These are phyloP conservation scores for Coprinopsis marcescibilis DNA, from an alignment of 768 basidiomycete species.

Conservation along the genomic window DNA sequence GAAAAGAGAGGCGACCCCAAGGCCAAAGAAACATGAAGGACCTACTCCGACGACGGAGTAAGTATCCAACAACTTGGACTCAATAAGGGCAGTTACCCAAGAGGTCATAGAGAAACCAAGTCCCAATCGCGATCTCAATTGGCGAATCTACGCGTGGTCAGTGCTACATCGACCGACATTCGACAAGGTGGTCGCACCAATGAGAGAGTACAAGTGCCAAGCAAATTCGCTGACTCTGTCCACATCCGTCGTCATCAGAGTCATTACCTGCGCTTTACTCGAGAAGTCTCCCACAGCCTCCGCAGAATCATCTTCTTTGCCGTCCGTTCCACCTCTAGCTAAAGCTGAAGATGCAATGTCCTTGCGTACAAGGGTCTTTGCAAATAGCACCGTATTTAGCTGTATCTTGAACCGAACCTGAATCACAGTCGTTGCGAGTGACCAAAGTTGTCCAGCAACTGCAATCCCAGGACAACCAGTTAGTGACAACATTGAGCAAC, in stretches of 20 bases:
- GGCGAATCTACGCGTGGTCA: conserved; percentile 50
- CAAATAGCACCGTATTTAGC: conserved; percentile 78
- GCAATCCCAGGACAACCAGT: neutral
- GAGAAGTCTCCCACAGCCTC: conserved; percentile 55
- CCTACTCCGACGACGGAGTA: no score
- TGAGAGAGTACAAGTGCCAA: conserved; percentile 70
- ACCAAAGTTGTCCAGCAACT: conserved; percentile 72
- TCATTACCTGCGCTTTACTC: conserved; percentile 82
- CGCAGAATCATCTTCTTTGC: conserved; percentile 8
- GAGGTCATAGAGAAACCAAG: conserved; percentile 69
- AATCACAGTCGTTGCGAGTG: conserved; percentile 58
- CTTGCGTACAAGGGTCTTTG: conserved; percentile 83
- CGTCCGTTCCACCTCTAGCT: conserved; percentile 20
- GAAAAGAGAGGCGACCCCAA: conserved; percentile 67
- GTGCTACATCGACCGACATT: conserved; percentile 2
- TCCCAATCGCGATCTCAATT: conserved; percentile 71
- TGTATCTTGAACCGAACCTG: conserved; percentile 70
- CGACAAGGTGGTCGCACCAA: conserved; percentile 44
- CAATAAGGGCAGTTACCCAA: conserved; percentile 44
- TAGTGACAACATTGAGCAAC: no score
- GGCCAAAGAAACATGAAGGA: conserved; percentile 70
- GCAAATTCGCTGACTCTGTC: conserved; percentile 84
- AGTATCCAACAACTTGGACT: neutral
- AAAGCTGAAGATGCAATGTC: conserved; percentile 77
- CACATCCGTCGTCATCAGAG: conserved; percentile 92